A percentile compares a stretch with the other conserved stretches of the same genome.
Conservation (phyloP, 306 rosid genomes). For the Acacia confusa region DNA sequence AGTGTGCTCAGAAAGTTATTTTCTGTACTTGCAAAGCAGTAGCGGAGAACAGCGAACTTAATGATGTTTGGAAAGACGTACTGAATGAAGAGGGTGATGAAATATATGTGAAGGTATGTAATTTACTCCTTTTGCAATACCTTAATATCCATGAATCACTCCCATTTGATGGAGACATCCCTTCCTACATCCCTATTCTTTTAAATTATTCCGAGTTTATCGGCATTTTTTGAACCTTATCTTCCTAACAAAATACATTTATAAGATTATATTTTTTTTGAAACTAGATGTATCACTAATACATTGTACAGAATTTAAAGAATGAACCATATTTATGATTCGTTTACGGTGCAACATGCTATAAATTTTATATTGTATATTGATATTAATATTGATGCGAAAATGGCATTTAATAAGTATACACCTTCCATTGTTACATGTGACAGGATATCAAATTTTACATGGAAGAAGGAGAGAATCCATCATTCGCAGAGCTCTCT, state of each 20-base stretch:
- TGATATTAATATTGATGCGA: neutral
- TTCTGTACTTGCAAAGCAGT: conserved; percentile 53
- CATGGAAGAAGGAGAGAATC: too few species aligned
- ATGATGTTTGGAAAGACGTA: conserved; percentile 93
- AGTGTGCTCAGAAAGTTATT: neutral
- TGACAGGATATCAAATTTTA: too few species aligned
- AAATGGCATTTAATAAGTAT: neutral
- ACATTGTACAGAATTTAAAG: neutral
- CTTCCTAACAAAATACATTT: neutral
- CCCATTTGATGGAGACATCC: conserved; percentile 15
- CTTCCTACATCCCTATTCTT: conserved; percentile 1
- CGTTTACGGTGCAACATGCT: neutral
- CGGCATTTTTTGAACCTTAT: neutral
- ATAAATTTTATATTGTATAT: too few species aligned
- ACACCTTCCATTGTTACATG: too few species aligned
- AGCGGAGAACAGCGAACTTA: conserved; percentile 79
- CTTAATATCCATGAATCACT: conserved; percentile 1
- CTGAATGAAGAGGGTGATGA: conserved; percentile 94
- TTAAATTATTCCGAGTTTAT: neutral
- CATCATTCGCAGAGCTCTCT: too few species aligned
- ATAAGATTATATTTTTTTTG: neutral
- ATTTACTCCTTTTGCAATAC: conserved; percentile 19
- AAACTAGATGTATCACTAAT: neutral
- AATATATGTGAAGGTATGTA: conserved; percentile 85
- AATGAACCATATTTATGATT: neutral